These are phyloP conservation scores for Narthecium ossifragum DNA, from an alignment of 106 monocot genomes.

Conservation along the genomic window DNA sequence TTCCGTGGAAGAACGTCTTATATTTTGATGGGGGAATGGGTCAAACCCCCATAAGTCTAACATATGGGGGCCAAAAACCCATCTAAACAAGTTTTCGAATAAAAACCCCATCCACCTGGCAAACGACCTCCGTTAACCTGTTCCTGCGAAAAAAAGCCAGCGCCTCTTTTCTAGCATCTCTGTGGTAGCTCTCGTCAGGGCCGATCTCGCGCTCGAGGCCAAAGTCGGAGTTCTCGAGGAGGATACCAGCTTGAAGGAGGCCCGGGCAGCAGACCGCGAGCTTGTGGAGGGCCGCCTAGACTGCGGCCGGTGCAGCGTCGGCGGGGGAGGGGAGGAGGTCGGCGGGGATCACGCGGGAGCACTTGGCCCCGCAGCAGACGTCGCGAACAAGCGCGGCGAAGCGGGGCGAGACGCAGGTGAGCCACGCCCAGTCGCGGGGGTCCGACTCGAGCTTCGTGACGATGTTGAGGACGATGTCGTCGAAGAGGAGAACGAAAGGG, in stretches of 20 bases:
- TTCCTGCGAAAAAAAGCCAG: too few species aligned
- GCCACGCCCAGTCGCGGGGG: constrained; percentile 72
- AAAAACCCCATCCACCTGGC: too few species aligned
- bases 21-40: too few species aligned
- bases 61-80: too few species aligned
- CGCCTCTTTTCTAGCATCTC: too few species aligned
- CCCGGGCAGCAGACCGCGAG: constrained; percentile 91
- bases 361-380: constrained; percentile 40
- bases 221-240: constrained; percentile 76
- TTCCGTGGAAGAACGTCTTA: too few species aligned
- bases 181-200: too few species aligned
- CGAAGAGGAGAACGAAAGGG: constrained; percentile 34
- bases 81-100: too few species aligned
- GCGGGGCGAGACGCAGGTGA: constrained; percentile 47
- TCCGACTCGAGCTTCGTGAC: constrained; percentile 54
- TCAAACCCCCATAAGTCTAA: too few species aligned
- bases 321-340: constrained; percentile 8
- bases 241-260: constrained; percentile 63
- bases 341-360: constrained; percentile 27
- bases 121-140: too few species aligned
- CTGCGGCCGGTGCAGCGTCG: constrained; percentile 9
- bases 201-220: constrained; percentile 88
- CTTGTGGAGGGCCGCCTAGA: constrained; percentile 65
- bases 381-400: constrained; percentile 45
- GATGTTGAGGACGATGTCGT: constrained; percentile 69